Base-by-base conservation (phyloP, 2,329 filamentous ascomycete genomes). In the Colletotrichum plurivorum region DNA sequence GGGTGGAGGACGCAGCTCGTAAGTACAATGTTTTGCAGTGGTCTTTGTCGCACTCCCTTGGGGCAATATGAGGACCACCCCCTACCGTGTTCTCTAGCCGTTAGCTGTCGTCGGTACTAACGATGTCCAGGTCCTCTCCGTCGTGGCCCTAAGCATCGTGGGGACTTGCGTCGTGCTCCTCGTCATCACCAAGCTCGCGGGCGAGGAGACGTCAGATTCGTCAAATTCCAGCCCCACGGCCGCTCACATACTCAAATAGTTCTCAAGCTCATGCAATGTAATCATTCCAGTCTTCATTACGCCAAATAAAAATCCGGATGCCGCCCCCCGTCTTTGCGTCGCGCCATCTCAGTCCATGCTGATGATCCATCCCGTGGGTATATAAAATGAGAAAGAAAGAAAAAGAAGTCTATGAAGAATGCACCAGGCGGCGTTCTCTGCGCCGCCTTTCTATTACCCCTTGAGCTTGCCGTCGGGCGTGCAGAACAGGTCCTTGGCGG, bases 1-100 rank as follows among this genome's bases (percentile, higher is more conserved):
- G 96, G 96, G 1, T 96, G 93, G 92, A 95, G 94, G 81, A 98
- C 96, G 45, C 95, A 98, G 78, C 80, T 91, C 49, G 93, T 97
- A 76, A 72, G 84, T 51, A 36, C 3, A 36, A 9, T 2, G 4
- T 9, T 10, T 8, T 10, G 9, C 31, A 10, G 3, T 20, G 5
- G 4, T 16, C 9, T 31, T 36, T 4, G 43, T 27, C 27, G 39
- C 5, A 20, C 13, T 31, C 6, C 27, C 27, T 31, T 31, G n/a
- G n/a, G n/a, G n/a, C 27, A 31, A 31, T 31, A 27, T 7, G 27
- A 31, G n/a, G n/a, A n/a, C n/a, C n/a, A n/a, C n/a, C n/a, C n/a
- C n/a, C 31, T 36, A 36, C 31, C 8, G 2, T 36, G 8, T 10
- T 36, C 7, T 4, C 31, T 36, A 10, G 31, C 31, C 2, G 31